A percentile compares a stretch with the other conserved stretches of the same genome.
Conservation (phyloP, 2,329 filamentous ascomycete species). For the Colletotrichum sp. region DNA sequence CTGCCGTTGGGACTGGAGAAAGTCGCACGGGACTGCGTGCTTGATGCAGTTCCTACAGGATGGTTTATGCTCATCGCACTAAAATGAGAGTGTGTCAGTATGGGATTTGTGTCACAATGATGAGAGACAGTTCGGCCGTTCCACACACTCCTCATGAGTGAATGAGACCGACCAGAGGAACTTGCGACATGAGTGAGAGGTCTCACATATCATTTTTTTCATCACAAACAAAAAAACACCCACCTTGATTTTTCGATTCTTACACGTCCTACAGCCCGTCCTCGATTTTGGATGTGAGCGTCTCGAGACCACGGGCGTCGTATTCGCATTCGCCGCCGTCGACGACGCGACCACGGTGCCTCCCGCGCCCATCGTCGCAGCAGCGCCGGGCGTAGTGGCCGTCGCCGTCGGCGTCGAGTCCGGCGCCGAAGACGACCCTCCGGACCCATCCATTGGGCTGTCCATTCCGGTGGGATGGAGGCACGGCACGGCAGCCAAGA, state of each 20-base stretch:
- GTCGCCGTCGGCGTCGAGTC: conserved; percentile 15
- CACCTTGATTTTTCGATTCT: conserved; percentile 56
- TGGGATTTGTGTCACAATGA: background rate
- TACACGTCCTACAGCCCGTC: conserved; percentile 59
- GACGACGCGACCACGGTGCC: background rate
- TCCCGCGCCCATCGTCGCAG: background rate
- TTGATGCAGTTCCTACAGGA: conserved; percentile 31
- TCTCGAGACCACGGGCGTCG: conserved; percentile 35
- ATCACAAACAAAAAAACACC: background rate
- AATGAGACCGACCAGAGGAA: background rate
- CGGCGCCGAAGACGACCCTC: conserved; percentile 12
- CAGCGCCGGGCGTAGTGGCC: conserved; percentile 3
- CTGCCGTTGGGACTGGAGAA: conserved; percentile 22
- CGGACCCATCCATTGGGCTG: conserved; percentile 20
- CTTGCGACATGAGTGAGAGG: background rate
- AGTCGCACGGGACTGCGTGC: conserved; percentile 30
- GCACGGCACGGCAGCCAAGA: background rate
- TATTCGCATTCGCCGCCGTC: background rate
- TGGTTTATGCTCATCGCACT: conserved; percentile 31
- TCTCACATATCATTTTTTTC: background rate
- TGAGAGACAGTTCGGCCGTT: background rate
- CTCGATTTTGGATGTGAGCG: conserved; percentile 61
- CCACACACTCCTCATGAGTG: background rate
- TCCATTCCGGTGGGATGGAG: conserved; percentile 1
- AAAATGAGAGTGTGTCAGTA: background rate